These are phyloP conservation scores for Mortierella sp. DNA, from an alignment of 371 early-diverging fungal genomes.

Conservation along the genomic window DNA sequence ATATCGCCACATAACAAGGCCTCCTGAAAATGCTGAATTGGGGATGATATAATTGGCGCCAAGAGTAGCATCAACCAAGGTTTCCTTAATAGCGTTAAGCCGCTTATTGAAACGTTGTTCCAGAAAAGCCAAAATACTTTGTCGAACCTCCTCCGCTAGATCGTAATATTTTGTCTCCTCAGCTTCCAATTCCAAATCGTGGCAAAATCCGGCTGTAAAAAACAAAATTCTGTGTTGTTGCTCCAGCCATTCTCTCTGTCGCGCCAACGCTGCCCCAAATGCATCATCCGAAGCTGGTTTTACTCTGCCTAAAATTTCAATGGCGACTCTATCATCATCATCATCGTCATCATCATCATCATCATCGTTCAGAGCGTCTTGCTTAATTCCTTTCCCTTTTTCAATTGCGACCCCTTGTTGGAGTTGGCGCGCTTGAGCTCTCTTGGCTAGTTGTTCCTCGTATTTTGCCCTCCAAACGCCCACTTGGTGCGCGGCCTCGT, in stretches of 20 bases:
- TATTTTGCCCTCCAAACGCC: conserved; percentile 15
- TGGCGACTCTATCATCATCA: conserved; percentile 16
- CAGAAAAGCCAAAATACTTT: conserved; percentile 47
- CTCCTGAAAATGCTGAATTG: conserved; percentile 12
- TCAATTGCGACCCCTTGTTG: not conserved
- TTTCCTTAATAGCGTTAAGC: not conserved
- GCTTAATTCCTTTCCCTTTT: conserved; percentile 13
- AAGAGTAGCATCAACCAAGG: conserved; percentile 1
- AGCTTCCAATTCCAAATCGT: conserved; percentile 54
- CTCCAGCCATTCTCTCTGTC: conserved; percentile 60
- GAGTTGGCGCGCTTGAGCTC: not conserved
- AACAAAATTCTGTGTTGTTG: conserved; percentile 71
- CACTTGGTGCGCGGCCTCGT: conserved; percentile 24
- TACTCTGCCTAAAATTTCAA: conserved; percentile 2
- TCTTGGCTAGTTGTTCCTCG: conserved; percentile 17
- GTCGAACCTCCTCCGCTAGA: conserved; percentile 63
- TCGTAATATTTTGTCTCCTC: conserved; percentile 62
- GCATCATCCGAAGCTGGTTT: conserved; percentile 17
- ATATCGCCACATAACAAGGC: conserved; percentile 27
- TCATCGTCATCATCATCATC: conserved; percentile 37
- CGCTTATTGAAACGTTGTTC: conserved; percentile 38
- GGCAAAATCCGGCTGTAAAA: conserved; percentile 69
- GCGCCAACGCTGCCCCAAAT: conserved; percentile 16
- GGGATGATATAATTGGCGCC: conserved; percentile 4
- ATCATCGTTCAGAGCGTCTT: conserved; percentile 14